Conservation (phyloP, 2,329 filamentous ascomycete species). For the Aspergillus ruber region DNA sequence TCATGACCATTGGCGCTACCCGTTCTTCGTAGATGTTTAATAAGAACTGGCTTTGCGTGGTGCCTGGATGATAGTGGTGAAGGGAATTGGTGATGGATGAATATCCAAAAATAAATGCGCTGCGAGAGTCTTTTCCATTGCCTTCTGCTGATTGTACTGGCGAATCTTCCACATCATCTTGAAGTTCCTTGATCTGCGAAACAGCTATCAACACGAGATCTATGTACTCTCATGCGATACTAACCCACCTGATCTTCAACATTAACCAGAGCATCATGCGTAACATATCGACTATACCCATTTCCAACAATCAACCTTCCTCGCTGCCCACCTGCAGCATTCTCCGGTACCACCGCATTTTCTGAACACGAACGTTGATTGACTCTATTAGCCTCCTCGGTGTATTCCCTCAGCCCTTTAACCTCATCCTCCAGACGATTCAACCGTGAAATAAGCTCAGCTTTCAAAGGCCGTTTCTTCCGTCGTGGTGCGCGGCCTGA, state of each 20-base stretch:
- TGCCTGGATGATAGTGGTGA: conserved; percentile 48
- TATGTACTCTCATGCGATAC: no score
- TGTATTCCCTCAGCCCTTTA: conserved; percentile 1
- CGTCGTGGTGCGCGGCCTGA: conserved; percentile 13
- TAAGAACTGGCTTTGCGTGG: conserved; percentile 44
- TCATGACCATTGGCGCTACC: conserved; percentile 55
- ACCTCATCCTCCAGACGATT: conserved; percentile 15
- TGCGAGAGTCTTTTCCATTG: conserved; percentile 44
- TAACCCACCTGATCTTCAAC: conserved; percentile 9
- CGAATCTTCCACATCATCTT: conserved; percentile 44
- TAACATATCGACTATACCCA: conserved; percentile 10
- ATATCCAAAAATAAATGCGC: conserved; percentile 57
- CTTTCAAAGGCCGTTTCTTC: conserved; percentile 13
- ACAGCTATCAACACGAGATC: background rate
- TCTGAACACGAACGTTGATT: no score
- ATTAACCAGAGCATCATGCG: conserved; percentile 10
- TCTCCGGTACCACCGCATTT: background rate
- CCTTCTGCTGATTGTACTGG: conserved; percentile 44
- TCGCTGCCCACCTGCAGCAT: background rate
- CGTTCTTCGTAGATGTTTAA: conserved; percentile 56
- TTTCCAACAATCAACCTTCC: conserved; percentile 3
- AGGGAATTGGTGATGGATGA: conserved; percentile 52
- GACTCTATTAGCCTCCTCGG: background rate
- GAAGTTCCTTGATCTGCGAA: conserved; percentile 50
- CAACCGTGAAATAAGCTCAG: conserved; percentile 10